Evolutionary conservation across 225 moss, liverwort and hornwort species (phyloP), one percentile per base, ranked within the genome.

Genomic region (Neckera pumila): DNA sequence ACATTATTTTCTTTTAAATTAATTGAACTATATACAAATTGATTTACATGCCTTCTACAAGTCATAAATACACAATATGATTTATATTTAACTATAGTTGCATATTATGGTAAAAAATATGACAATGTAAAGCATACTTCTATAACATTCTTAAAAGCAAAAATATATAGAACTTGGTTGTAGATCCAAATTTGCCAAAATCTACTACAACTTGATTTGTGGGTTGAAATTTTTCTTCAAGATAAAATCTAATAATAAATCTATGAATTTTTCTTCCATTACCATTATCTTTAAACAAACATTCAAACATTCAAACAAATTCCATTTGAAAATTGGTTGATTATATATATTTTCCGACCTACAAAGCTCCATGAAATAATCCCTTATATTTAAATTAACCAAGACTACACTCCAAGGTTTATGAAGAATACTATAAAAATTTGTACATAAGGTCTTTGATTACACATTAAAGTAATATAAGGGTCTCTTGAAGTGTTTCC

Each of bases 381-480:
- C 6, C 19, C 54, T 54, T 23, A 15, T 9, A 23, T 0, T 36
- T 15, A 36, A 76, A 53, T 8, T 6, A 36, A 77, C 2, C 0
- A 10, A 15, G 1, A 56, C 1, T n/a, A n/a, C 0, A 5, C 6
- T 15, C 16, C 4, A 56, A 77, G 0, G 6, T 54, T 76, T 36
- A 12, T 53, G 0, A 9, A 36, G 2, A 76, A 14, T 53, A 34
- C 12, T 51, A 9, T 14, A 76, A 34, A 14, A 76, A 0, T 14
- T 77, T n/a, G 10, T 36, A 25, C 2, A 11, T 26, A 78, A 57
- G 25, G 10, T 56, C n/a, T 56, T n/a, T 56, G 3, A 17, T 25
- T n/a, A 26, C 0, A n/a, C 4, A n/a, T 0, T 57, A 10, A 15
- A 0, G 0, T n/a, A n/a, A 10, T 56, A 26, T 14, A 56, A 25